phyloP scores from a whole-genome alignment of 176 grass and related monocot species.

The Rhynchospora breviuscula region DNA sequence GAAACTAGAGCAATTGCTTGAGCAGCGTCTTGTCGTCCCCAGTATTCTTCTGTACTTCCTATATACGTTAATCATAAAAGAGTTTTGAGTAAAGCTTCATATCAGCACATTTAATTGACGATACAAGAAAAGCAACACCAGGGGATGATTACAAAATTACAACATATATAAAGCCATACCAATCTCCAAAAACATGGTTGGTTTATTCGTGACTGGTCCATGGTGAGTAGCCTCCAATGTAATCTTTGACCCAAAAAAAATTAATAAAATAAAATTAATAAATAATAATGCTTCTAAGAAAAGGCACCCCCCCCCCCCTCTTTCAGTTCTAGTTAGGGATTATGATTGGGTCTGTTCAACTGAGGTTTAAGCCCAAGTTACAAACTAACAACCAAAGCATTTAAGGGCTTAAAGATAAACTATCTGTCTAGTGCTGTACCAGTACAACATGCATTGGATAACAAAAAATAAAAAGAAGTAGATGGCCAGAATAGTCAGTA shows the following conservation, averaged over 20 bases:
- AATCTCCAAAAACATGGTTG: conserved; percentile 89
- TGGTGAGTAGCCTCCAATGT: conserved; percentile 95
- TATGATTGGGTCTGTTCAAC: not conserved
- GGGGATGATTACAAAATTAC: not conserved
- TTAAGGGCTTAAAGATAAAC: not conserved
- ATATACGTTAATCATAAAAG: not conserved
- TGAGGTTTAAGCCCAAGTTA: not conserved
- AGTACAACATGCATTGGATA: not conserved
- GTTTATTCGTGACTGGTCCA: conserved; percentile 70
- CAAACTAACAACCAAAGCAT: not conserved
- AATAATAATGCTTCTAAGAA: not conserved
- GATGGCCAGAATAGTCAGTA: not conserved
- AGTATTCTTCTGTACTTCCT: conserved; percentile 94
- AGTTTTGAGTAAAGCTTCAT: not conserved
- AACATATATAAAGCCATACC: conserved; percentile 41
- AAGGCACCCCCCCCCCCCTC: not conserved
- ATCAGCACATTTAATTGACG: not conserved
- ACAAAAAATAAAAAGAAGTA: not conserved
- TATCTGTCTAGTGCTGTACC: not conserved
- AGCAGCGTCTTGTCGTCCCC: conserved; percentile 86
- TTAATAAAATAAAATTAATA: not conserved
- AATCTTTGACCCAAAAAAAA: conserved; percentile 36
- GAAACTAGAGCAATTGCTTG: conserved; percentile 71
- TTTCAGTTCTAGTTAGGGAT: not conserved
- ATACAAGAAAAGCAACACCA: not conserved